A percentile compares a stretch with the other conserved stretches of the same genome.
Conservation (phyloP, 2,329 filamentous ascomycete species). For the Penicillium hordei region DNA sequence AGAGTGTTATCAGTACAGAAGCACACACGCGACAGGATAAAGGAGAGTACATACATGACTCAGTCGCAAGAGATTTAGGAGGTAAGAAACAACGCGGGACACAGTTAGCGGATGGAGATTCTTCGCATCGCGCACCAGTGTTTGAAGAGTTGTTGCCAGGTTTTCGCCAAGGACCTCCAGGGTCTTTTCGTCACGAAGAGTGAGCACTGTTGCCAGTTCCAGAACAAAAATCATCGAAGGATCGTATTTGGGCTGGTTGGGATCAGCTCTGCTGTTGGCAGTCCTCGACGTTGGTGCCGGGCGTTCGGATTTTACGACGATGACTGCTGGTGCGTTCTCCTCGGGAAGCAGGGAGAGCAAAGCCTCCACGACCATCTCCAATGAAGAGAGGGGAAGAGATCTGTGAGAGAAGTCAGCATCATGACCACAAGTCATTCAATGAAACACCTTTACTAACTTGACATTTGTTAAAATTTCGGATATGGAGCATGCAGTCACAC, state of each 20-base stretch:
- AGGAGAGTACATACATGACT: conserved; percentile 69
- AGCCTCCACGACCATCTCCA: conserved; percentile 66
- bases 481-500: conserved; percentile 85
- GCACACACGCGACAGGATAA: conserved; percentile 14
- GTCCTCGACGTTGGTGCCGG: conserved; percentile 60
- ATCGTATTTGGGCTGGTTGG: conserved; percentile 69
- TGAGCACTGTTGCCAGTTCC: conserved; percentile 81
- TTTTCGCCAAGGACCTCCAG: conserved; percentile 72
- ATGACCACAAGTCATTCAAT: conserved; percentile 7
- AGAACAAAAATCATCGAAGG: conserved; percentile 86
- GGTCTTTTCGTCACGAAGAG: conserved; percentile 71
- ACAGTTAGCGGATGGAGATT: conserved; percentile 81
- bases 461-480: conserved; percentile 81
- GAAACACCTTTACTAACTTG: conserved; percentile 54
- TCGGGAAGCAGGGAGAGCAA: conserved; percentile 85
- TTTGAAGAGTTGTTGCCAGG: conserved; percentile 77
- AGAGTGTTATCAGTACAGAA: conserved; percentile 15
- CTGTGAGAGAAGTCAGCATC: conserved; percentile 42
- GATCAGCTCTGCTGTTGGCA: conserved; percentile 58
- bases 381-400: conserved; percentile 59
- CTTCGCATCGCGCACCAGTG: conserved; percentile 73
- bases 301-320: conserved; percentile 85
- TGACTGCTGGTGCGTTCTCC: conserved; percentile 75
- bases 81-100: conserved; percentile 81
- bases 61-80: conserved; percentile 74